Evolutionary conservation across 805 yeast species (phyloP).

Genomic region (Metschnikowia dekortorum): DNA sequence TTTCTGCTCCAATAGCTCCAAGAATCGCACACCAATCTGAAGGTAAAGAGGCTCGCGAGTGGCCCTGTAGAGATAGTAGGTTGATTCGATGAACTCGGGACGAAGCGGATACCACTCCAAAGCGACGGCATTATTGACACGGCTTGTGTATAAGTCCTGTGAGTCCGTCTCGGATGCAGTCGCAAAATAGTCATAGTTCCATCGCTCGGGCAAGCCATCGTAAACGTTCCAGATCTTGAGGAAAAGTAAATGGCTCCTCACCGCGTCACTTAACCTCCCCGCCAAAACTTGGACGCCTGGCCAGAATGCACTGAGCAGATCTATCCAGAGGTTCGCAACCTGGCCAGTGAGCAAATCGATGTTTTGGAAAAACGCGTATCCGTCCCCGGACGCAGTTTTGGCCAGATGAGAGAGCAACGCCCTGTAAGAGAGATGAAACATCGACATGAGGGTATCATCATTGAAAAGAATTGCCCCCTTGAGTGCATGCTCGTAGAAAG

Average conservation of each 20-base stretch:
- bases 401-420: conserved; percentile 48
- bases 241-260: conserved; percentile 54
- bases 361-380: conserved; percentile 48
- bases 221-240: conserved; percentile 76
- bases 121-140: conserved; percentile 32
- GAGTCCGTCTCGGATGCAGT: not conserved
- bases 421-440: conserved; percentile 46
- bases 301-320: conserved; percentile 82
- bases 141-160: not conserved
- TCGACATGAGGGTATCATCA: conserved; percentile 61
- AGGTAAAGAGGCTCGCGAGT: conserved; percentile 82
- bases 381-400: conserved; percentile 8
- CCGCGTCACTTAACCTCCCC: conserved; percentile 70
- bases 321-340: conserved; percentile 65
- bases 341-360: conserved; percentile 52
- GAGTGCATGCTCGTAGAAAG: conserved; percentile 83
- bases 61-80: conserved; percentile 77
- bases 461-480: conserved; percentile 68
- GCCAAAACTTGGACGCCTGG: conserved; percentile 78
- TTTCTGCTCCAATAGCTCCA: conserved; percentile 49
- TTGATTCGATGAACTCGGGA: conserved; percentile 89
- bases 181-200: conserved; percentile 41
- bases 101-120: conserved; percentile 90
- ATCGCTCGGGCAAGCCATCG: conserved; percentile 85
- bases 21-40: conserved; percentile 63